phyloP scores from a whole-genome alignment of 164 flowering plant genomes.

The Aristolochia fimbriata region DNA sequence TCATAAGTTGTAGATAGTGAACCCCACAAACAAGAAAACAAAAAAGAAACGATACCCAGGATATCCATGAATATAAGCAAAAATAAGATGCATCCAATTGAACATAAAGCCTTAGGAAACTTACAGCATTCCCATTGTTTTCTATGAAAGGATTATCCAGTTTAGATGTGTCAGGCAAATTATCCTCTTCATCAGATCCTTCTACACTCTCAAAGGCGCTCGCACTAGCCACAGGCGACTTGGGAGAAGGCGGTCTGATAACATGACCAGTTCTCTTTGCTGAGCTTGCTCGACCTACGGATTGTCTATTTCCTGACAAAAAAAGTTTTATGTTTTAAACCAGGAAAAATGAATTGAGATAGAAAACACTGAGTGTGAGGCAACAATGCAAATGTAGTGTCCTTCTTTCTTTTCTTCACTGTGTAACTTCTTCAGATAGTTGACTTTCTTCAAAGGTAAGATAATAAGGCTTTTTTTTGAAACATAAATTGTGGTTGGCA shows the following conservation, averaged over 20 bases:
- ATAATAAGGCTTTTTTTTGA: too few relatives aligned
- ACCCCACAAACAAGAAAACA: too few relatives aligned
- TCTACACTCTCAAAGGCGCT: slow-evolving; percentile 90
- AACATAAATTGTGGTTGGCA: too few relatives aligned
- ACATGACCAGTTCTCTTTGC: slow-evolving; percentile 41
- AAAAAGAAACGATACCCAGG: too few relatives aligned
- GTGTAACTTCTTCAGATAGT: too few relatives aligned
- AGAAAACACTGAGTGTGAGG: background rate
- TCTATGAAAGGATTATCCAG: slow-evolving; percentile 46
- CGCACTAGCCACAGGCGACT: slow-evolving; percentile 88
- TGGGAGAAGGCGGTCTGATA: slow-evolving; percentile 77
- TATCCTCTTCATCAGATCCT: slow-evolving; percentile 93
- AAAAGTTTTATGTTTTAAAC: background rate
- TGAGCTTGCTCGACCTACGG: slow-evolving; percentile 27
- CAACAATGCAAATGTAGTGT: background rate
- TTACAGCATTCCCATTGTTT: slow-evolving; percentile 66
- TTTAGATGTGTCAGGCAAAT: slow-evolving; percentile 44
- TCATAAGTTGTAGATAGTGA: too few relatives aligned
- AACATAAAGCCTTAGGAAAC: slow-evolving; percentile 11
- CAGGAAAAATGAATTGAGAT: background rate
- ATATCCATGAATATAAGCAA: too few relatives aligned
- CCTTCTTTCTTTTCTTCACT: too few relatives aligned
- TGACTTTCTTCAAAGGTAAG: too few relatives aligned
- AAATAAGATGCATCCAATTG: too few relatives aligned
- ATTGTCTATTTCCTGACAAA: slow-evolving; percentile 36